phyloP scores from a whole-genome alignment of 2,329 filamentous ascomycete species.

The Xylaria multiplex region DNA sequence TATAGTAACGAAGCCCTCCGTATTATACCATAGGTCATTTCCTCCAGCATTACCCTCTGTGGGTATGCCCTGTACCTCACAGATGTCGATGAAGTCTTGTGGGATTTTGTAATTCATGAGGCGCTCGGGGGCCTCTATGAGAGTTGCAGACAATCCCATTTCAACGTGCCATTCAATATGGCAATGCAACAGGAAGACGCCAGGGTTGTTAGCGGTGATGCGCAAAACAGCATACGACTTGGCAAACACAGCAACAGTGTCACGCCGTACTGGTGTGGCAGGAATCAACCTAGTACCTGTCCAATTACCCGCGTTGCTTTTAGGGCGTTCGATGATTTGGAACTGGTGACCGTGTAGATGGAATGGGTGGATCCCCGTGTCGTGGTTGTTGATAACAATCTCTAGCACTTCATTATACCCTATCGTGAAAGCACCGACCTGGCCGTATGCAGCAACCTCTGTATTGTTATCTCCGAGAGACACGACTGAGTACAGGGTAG shows the following conservation, averaged over 20 bases:
- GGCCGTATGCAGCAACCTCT: slow-evolving; percentile 56
- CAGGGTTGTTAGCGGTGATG: slow-evolving; percentile 63
- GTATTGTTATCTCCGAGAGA: slow-evolving; percentile 61
- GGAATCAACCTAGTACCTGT: slow-evolving; percentile 41
- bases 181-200: slow-evolving; percentile 67
- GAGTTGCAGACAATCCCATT: slow-evolving; percentile 65
- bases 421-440: slow-evolving; percentile 55
- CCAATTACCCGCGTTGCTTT: slow-evolving; percentile 52
- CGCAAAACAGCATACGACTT: slow-evolving; percentile 61
- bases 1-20: slow-evolving; percentile 45
- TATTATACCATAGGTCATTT: slow-evolving; percentile 43
- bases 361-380: slow-evolving; percentile 60
- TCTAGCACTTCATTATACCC: slow-evolving; percentile 55
- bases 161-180: slow-evolving; percentile 71
- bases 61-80: slow-evolving; percentile 58
- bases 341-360: slow-evolving; percentile 67
- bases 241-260: slow-evolving; percentile 53
- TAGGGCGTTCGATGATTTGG: slow-evolving; percentile 59
- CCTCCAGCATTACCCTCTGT: slow-evolving; percentile 74
- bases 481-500: slow-evolving; percentile 76
- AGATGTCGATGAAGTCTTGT: slow-evolving; percentile 63
- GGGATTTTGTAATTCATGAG: slow-evolving; percentile 67
- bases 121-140: slow-evolving; percentile 67
- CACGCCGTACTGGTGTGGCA: slow-evolving; percentile 50
- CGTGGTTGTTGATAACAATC: slow-evolving; percentile 62